Evolutionary conservation across 2,329 filamentous ascomycete species (phyloP).

Genomic region (Colletotrichum truncatum): DNA sequence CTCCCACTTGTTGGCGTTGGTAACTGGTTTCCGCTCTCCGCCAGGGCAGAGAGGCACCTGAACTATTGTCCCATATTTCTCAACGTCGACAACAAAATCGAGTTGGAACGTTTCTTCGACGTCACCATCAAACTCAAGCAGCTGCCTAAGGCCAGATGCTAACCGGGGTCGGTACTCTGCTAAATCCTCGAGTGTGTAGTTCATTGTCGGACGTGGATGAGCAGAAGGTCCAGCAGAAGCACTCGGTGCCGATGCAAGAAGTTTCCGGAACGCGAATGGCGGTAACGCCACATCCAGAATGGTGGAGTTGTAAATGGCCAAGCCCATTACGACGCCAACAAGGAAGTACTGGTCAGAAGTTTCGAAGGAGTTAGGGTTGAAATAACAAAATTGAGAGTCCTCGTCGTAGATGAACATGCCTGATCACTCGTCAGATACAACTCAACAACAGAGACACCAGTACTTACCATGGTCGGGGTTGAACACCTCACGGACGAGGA

Average conservation of each 20-base stretch:
- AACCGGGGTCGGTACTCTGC: constrained; percentile 82
- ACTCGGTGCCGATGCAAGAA: constrained; percentile 79
- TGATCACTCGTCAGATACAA: constrained; percentile 43
- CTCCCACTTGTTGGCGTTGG: constrained; percentile 83
- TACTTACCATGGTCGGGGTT: constrained; percentile 85
- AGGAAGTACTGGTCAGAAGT: constrained; percentile 92
- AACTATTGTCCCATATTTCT: constrained; percentile 76
- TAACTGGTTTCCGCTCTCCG: constrained; percentile 80
- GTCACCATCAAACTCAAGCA: constrained; percentile 86
- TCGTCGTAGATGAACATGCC: constrained; percentile 95
- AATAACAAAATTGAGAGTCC: constrained; percentile 90
- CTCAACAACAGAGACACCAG: not conserved
- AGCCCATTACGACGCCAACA: constrained; percentile 85
- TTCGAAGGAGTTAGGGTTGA: constrained; percentile 90
- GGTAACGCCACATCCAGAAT: constrained; percentile 90
- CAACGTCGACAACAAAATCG: constrained; percentile 81
- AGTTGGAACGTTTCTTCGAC: constrained; percentile 83
- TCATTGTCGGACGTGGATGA: constrained; percentile 70
- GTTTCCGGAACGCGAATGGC: constrained; percentile 88
- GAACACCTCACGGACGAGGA: constrained; percentile 89
- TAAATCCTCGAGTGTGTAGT: constrained; percentile 82
- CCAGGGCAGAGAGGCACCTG: constrained; percentile 77
- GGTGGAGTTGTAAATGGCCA: constrained; percentile 95
- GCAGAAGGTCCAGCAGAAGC: constrained; percentile 62
- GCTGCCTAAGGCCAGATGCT: constrained; percentile 77